Conservation (phyloP, 306 rosid species). For the Glycine latifolia region DNA sequence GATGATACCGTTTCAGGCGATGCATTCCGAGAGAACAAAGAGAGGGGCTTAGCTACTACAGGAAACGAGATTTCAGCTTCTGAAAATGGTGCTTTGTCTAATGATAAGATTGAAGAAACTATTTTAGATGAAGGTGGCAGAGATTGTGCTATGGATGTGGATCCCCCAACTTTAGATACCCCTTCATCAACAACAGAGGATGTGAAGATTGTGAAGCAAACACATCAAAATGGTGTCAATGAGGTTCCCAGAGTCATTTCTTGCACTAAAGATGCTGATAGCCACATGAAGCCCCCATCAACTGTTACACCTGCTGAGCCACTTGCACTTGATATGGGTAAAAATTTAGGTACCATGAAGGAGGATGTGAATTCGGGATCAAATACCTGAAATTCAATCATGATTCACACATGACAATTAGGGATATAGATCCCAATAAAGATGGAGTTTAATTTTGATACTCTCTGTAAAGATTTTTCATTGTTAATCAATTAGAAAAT, state of each 20-base stretch:
- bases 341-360: conserved; percentile 36
- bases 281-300: conserved; percentile 28
- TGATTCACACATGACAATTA: background rate
- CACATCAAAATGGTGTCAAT: conserved; percentile 49
- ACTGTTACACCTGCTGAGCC: conserved; percentile 40
- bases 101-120: conserved; percentile 36
- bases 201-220: conserved; percentile 44
- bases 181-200: conserved; percentile 48
- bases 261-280: conserved; percentile 39
- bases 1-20: conserved; percentile 60
- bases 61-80: conserved; percentile 52
- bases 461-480: background rate
- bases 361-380: conserved; percentile 43
- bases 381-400: conserved; percentile 23
- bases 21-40: conserved; percentile 32
- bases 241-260: conserved; percentile 36
- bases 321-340: conserved; percentile 39
- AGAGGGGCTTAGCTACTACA: conserved; percentile 32
- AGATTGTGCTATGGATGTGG: conserved; percentile 53
- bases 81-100: conserved; percentile 41
- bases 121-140: conserved; percentile 36
- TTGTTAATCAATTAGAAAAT: background rate
- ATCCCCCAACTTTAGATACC: conserved; percentile 44
- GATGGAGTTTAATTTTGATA: background rate
- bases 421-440: conserved; percentile 15